Base-by-base conservation (phyloP, 2,329 filamentous ascomycete genomes). In the Aspergillus fructus region DNA sequence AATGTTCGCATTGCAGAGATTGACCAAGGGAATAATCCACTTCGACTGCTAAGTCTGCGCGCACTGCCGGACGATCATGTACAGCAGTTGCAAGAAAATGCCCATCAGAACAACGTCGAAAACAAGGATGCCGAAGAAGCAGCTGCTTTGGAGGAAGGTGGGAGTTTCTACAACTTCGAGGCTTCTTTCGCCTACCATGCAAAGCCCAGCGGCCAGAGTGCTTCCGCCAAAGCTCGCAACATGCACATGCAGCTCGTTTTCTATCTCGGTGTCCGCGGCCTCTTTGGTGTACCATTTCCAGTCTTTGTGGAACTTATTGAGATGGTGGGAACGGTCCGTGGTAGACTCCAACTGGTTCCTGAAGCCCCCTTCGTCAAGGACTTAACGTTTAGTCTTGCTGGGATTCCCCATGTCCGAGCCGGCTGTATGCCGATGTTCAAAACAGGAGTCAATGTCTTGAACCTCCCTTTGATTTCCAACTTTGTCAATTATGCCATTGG, bases 221-320 rank as follows among this genome's bases (percentile, higher is more conserved):
- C 91, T 13, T 89, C 90, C 2, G 89, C 90, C 46, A 94, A 93
- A 74, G 91, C 92, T 5, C 85, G 89, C 64, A 97, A 97, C 71
- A 96, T 97, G 91, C 93, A 96, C 68, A 96, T 97, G 91, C 89
- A 96, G 67, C 77, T 97, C 13, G 85, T 97, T 8, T 97, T 99
- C 73, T 97, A 97, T 63, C 83, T 97, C 1, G 94, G 94, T 56
- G 79, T 96, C 69, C 91, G 90, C 69, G 93, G 93, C 0, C 80
- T 97, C 5, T 94, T 97, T 64, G 93, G 93, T 27, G 87, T 96
- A 0, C 92, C 92, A 0, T 80, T 96, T 19, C 92, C 91, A 0
- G 89, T 96, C 49, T 96, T 89, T 70, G 91, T 96, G 55, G 93
- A 97, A 74, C 80, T 97, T n/a, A 87, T 90, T 64, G 89, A 91